Conservation (phyloP, 73 alveolate genomes). For the Paraurostyla sp. region DNA sequence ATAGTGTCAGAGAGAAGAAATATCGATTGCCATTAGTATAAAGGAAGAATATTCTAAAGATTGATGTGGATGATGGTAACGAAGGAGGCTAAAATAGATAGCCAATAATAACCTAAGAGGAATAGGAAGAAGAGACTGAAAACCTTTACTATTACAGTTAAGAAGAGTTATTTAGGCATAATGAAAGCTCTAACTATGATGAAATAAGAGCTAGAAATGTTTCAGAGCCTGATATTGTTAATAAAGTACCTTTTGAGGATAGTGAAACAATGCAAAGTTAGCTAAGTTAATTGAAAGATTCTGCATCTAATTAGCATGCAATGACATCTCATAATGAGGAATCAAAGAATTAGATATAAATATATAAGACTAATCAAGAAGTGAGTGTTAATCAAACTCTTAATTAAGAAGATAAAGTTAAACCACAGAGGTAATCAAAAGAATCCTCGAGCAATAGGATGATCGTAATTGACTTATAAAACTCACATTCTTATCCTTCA, state of each 20-base stretch:
- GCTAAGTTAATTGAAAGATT: not conserved
- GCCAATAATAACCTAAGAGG: no score
- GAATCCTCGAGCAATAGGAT: not conserved
- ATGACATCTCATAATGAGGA: not conserved
- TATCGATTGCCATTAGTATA: no score
- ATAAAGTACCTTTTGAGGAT: slow-evolving; percentile 5
- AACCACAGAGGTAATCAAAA: not conserved
- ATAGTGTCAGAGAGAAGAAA: slow-evolving; percentile 5
- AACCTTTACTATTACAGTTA: slow-evolving; percentile 33
- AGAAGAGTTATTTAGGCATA: slow-evolving; percentile 35
- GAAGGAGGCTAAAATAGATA: no score
- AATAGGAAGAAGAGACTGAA: not conserved
- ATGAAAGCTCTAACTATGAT: slow-evolving; percentile 43
- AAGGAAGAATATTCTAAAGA: no score
- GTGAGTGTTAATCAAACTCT: not conserved
- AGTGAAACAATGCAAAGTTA: not conserved
- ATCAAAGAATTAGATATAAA: no score
- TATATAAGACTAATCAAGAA: not conserved
- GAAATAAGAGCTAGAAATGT: not conserved
- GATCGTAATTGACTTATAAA: not conserved
- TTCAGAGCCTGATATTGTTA: slow-evolving; percentile 49
- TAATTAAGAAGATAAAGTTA: not conserved
- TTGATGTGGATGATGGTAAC: no score
- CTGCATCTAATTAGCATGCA: no score
- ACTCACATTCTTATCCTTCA: slow-evolving; percentile 16